A percentile compares a stretch with the other conserved stretches of the same genome.
Conservation (phyloP, 2,329 filamentous ascomycete genomes). For the Nemania sp. region DNA sequence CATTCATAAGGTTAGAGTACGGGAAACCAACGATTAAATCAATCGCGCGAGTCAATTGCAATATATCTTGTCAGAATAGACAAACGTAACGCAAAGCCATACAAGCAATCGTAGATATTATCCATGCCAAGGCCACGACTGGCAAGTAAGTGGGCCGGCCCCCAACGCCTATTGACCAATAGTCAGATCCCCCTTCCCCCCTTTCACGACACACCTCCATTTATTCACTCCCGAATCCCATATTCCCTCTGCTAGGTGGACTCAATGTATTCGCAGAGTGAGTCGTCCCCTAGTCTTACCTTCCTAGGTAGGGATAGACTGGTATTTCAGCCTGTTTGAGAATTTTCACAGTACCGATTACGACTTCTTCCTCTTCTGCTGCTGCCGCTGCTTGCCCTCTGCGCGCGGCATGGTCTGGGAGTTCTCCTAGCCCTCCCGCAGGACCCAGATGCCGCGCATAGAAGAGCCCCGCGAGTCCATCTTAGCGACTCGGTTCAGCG, state of each 20-base stretch:
- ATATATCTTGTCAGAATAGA: not conserved
- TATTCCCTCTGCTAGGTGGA: too few relatives aligned
- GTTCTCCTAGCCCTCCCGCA: slow-evolving; percentile 36
- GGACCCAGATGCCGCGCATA: slow-evolving; percentile 58
- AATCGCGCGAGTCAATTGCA: not conserved
- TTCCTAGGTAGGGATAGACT: not conserved
- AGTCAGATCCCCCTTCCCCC: too few relatives aligned
- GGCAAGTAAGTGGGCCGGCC: too few relatives aligned
- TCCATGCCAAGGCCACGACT: too few relatives aligned
- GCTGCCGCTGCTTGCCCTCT: too few relatives aligned
- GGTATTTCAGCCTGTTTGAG: not conserved
- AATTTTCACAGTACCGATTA: not conserved
- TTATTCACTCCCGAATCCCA: too few relatives aligned
- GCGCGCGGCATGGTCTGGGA: not conserved
- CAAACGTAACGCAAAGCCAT: not conserved
- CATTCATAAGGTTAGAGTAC: too few relatives aligned
- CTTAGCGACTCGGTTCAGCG: slow-evolving; percentile 75
- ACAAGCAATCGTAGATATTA: not conserved
- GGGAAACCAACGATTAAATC: not conserved
- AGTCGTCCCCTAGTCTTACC: too few relatives aligned
- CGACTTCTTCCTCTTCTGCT: not conserved
- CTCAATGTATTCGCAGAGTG: too few relatives aligned
- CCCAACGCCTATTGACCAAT: not conserved
- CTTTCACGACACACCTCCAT: too few relatives aligned
- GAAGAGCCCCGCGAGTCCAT: slow-evolving; percentile 63